A percentile compares a stretch with the other conserved stretches of the same genome.
These are phyloP conservation scores for Citrus glauca DNA, from an alignment of 345 rosid genomes.

Conservation along the genomic window DNA sequence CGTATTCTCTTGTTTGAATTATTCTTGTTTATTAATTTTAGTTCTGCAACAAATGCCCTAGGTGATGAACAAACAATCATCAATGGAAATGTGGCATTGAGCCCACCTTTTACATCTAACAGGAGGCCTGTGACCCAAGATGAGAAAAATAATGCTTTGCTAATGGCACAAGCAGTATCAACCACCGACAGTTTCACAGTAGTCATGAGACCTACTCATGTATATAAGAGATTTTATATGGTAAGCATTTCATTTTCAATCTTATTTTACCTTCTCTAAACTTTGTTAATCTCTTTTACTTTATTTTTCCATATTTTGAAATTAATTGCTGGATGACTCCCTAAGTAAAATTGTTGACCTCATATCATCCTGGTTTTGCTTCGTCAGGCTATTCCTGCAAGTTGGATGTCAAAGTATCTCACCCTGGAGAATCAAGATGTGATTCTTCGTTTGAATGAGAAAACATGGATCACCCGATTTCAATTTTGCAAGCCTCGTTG, in stretches of 20 bases:
- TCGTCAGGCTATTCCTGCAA: constrained; percentile 32
- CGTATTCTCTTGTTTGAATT: not conserved
- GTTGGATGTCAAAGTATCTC: constrained; percentile 32
- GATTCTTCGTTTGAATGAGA: constrained; percentile 28
- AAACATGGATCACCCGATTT: constrained; percentile 30
- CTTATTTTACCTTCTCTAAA: not conserved
- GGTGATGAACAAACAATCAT: not conserved
- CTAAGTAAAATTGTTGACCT: not conserved
- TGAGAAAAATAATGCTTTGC: constrained; percentile 24
- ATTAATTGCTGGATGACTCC: not conserved
- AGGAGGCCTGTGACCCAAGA: constrained; percentile 35
- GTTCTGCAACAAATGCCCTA: constrained; percentile 6
- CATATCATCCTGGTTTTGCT: not conserved
- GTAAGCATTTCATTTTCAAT: constrained; percentile 13
- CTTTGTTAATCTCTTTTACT: not conserved
- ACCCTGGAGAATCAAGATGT: constrained; percentile 27
- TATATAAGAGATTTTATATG: constrained; percentile 33
- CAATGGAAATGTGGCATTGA: not conserved
- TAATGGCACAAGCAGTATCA: constrained; percentile 26
- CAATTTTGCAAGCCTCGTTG: constrained; percentile 14
- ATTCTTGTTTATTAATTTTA: not conserved
- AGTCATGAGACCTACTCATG: constrained; percentile 38
- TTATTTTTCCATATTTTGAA: not conserved
- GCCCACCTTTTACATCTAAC: constrained; percentile 18
- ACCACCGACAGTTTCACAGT: constrained; percentile 25